Evolutionary conservation across 805 yeast species (phyloP).

Genomic region (Candida silvicultrix): DNA sequence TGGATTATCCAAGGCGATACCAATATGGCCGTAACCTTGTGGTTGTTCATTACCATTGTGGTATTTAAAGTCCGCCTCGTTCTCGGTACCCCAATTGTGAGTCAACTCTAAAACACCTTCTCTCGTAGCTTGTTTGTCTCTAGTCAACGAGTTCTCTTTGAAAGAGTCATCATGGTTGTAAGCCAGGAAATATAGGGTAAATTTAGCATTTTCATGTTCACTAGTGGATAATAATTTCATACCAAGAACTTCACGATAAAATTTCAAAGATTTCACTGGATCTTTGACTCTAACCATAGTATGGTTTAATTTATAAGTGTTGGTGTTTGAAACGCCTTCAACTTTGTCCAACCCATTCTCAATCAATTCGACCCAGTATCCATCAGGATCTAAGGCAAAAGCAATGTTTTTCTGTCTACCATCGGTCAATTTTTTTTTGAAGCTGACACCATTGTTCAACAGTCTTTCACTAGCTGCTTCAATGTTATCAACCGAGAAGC

Average conservation of each 20-base stretch:
- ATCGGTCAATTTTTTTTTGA: constrained; percentile 79
- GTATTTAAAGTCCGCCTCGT: constrained; percentile 65
- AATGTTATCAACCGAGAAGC: constrained; percentile 81
- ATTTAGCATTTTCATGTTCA: constrained; percentile 63
- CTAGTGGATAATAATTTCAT: constrained; percentile 59
- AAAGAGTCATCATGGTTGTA: constrained; percentile 44
- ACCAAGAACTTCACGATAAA: constrained; percentile 77
- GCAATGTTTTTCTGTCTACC: constrained; percentile 94
- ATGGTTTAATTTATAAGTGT: constrained; percentile 56
- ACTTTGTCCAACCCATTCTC: constrained; percentile 42
- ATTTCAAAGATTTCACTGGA: constrained; percentile 65
- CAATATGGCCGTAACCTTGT: constrained; percentile 84
- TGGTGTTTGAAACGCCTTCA: constrained; percentile 31
- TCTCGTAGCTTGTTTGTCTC: constrained; percentile 30
- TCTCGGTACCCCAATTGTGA: constrained; percentile 93
- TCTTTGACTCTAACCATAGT: constrained; percentile 92
- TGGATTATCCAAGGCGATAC: constrained; percentile 64
- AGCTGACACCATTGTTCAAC: constrained; percentile 56
- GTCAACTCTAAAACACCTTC: constrained; percentile 85
- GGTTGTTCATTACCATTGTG: constrained; percentile 78
- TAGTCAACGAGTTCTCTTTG: constrained; percentile 34
- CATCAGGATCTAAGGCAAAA: constrained; percentile 91
- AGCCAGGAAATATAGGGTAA: constrained; percentile 82
- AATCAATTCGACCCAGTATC: constrained; percentile 93
- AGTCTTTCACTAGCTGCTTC: constrained; percentile 52